phyloP scores from a whole-genome alignment of 768 basidiomycete genomes.

The Kwoniella bestiolae region DNA sequence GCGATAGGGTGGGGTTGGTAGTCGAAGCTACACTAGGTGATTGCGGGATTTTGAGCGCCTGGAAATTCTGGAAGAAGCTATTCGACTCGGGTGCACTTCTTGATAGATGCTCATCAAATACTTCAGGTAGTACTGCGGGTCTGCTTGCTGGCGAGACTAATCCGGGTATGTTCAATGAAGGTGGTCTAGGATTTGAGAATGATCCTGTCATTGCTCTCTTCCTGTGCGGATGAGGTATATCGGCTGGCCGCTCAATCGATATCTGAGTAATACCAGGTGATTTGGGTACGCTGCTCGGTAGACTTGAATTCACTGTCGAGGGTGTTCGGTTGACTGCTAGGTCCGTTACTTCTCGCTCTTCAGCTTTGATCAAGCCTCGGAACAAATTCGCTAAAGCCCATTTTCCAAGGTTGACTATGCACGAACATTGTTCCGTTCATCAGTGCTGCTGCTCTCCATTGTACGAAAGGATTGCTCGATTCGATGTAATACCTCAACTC shows the following conservation, averaged over 20 bases:
- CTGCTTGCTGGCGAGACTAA: slow-evolving; percentile 67
- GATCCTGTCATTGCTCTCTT: slow-evolving; percentile 48
- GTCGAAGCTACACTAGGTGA: slow-evolving; percentile 55
- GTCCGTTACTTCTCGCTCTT: slow-evolving; percentile 41
- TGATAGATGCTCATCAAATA: slow-evolving; percentile 25
- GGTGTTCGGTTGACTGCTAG: slow-evolving; percentile 22
- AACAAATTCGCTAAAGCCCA: slow-evolving; percentile 89
- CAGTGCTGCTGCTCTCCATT: too few relatives aligned
- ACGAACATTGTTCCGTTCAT: neutral
- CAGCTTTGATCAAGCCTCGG: slow-evolving; percentile 60
- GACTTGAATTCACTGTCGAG: slow-evolving; percentile 17
- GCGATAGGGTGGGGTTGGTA: slow-evolving; percentile 25
- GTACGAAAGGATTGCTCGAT: too few relatives aligned
- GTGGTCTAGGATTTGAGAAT: slow-evolving; percentile 39
- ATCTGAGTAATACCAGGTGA: slow-evolving; percentile 47
- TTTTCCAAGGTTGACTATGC: slow-evolving; percentile 84
- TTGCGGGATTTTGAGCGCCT: slow-evolving; percentile 58
- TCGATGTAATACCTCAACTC: slow-evolving; percentile 45
- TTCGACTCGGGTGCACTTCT: slow-evolving; percentile 42
- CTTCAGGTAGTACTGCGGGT: slow-evolving; percentile 60
- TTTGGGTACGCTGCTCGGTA: slow-evolving; percentile 29
- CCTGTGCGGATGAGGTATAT: slow-evolving; percentile 38
- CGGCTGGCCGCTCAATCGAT: slow-evolving; percentile 44
- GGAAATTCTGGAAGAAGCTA: slow-evolving; percentile 36
- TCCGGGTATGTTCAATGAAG: slow-evolving; percentile 59